Conservation (phyloP, 1,284 basidiomycete genomes). For the Trichosporon ovoides region DNA sequence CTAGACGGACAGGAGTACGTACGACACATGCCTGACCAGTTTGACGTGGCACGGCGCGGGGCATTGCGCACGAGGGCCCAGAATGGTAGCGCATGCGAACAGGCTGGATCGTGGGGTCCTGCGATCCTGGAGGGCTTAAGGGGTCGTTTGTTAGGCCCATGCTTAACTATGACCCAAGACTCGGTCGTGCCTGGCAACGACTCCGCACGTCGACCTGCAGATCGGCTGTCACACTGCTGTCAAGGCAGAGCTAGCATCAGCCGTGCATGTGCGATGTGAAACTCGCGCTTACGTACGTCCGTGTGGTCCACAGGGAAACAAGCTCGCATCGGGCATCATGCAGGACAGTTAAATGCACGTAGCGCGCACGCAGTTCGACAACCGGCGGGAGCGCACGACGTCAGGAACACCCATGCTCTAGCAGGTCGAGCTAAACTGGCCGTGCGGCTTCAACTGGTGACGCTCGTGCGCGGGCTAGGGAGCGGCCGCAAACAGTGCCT, state of each 20-base stretch:
- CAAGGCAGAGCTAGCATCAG: neutral
- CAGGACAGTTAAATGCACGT: neutral
- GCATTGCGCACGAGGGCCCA: neutral
- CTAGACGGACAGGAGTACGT: neutral
- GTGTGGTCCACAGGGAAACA: neutral
- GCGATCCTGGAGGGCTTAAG: neutral
- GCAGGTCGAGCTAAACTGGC: neutral
- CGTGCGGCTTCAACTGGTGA: neutral
- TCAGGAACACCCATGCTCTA: neutral
- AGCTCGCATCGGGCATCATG: neutral
- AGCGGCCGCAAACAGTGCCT: neutral
- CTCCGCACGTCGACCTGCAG: neutral
- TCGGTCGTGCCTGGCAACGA: constrained; percentile 6
- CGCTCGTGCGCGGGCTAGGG: neutral
- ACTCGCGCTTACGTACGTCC: neutral
- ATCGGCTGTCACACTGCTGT: neutral
- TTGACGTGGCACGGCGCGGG: neutral
- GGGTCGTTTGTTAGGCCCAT: constrained; percentile 6
- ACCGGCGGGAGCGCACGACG: neutral
- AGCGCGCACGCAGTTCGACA: neutral
- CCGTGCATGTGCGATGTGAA: neutral
- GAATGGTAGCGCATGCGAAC: neutral
- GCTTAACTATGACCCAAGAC: constrained; percentile 3
- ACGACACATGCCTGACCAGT: neutral
- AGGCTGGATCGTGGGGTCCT: neutral